phyloP scores from a whole-genome alignment of 805 yeast species.

The Candida rishiriensis region DNA sequence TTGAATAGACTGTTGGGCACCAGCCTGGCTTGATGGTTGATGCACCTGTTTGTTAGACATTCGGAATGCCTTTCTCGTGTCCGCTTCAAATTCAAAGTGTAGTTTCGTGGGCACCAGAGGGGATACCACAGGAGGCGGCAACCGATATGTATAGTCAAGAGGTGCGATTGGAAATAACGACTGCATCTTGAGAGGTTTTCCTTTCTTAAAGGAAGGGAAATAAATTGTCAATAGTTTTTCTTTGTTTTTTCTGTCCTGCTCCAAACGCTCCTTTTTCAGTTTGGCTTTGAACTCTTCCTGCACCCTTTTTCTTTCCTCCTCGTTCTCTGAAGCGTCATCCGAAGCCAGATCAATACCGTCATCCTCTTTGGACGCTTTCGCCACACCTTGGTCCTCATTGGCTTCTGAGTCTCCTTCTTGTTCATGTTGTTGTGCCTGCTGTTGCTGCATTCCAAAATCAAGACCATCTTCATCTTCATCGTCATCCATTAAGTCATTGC shows the following conservation, averaged over 20 bases:
- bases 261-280: constrained; percentile 12
- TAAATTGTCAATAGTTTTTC: constrained; percentile 39
- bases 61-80: constrained; percentile 51
- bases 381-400: constrained; percentile 4
- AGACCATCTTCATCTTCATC: constrained; percentile 14
- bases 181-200: constrained; percentile 59
- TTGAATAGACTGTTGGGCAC: not conserved
- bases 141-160: constrained; percentile 45
- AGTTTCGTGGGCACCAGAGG: constrained; percentile 58
- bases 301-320: constrained; percentile 6
- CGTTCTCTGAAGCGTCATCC: constrained; percentile 28
- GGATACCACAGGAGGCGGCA: constrained; percentile 39
- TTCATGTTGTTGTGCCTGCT: constrained; percentile 3
- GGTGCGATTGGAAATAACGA: constrained; percentile 59
- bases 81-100: constrained; percentile 58
- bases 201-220: constrained; percentile 59
- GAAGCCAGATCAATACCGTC: constrained; percentile 17
- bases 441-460: constrained; percentile 7
- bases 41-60: constrained; percentile 14
- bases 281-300: constrained; percentile 8
- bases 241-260: constrained; percentile 29
- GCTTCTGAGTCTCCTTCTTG: constrained; percentile 1
- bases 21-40: constrained; percentile 2
- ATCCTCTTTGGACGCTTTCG: constrained; percentile 10
- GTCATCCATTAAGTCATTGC: constrained; percentile 20